Conservation (phyloP, 1,284 basidiomycete species). For the Ceratobasidium papillatum region DNA sequence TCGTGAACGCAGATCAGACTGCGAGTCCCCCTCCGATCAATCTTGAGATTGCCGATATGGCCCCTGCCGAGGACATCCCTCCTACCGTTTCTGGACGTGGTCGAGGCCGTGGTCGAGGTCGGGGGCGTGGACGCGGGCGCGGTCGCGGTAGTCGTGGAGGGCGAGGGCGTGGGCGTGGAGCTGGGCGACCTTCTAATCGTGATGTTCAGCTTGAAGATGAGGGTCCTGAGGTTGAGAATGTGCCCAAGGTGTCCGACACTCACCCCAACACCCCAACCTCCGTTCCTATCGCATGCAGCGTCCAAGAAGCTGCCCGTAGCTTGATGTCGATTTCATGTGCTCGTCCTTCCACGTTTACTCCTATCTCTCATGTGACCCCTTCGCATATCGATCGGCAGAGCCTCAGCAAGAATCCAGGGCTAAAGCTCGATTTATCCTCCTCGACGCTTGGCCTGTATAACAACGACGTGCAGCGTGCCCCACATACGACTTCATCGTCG, state of each 20-base stretch:
- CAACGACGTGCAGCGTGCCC: neutral
- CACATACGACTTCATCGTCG: neutral
- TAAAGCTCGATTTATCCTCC: constrained; percentile 5
- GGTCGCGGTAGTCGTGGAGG: neutral
- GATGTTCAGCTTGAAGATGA: neutral
- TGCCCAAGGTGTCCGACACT: neutral
- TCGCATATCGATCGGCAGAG: neutral
- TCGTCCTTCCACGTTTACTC: constrained; percentile 1
- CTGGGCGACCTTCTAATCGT: constrained; percentile 1
- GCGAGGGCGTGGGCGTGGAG: neutral
- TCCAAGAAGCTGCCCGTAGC: constrained; percentile 27
- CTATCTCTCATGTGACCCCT: constrained; percentile 2
- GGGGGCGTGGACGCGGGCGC: constrained; percentile 6
- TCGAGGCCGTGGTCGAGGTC: neutral
- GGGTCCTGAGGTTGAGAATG: neutral
- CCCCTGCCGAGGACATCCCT: neutral
- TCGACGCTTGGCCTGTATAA: neutral
- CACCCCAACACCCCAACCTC: neutral
- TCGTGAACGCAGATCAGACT: neutral
- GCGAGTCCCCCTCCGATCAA: neutral
- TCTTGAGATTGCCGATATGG: neutral
- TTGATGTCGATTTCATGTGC: constrained; percentile 32
- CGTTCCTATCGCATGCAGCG: neutral
- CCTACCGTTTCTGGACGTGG: neutral
- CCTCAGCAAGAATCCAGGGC: constrained; percentile 6